These are phyloP conservation scores for Rhodotorula sp. DNA, from an alignment of 1,284 basidiomycete genomes.

Conservation along the genomic window DNA sequence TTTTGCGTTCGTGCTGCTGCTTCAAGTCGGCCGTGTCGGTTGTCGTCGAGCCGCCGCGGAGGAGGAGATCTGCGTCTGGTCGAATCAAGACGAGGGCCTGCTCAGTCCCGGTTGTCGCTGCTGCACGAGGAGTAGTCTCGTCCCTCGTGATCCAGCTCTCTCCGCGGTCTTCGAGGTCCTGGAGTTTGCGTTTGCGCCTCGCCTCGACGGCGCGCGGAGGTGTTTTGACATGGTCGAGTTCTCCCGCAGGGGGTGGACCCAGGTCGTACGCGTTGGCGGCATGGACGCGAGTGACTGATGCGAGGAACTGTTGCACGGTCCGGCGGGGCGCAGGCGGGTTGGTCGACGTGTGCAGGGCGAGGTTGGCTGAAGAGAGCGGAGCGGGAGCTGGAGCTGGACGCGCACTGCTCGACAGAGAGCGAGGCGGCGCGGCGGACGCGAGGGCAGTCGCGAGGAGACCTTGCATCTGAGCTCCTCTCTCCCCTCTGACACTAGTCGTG, in stretches of 20 bases:
- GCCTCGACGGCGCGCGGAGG: not conserved
- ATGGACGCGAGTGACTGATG: not conserved
- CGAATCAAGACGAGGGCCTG: slow-evolving; percentile 24
- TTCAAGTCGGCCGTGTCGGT: slow-evolving; percentile 6
- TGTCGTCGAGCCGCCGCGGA: not conserved
- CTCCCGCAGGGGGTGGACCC: not conserved
- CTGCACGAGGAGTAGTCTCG: too few relatives aligned
- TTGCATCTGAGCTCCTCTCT: slow-evolving; percentile 6
- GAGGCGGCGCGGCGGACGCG: not conserved
- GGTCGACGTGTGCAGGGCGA: slow-evolving; percentile 4
- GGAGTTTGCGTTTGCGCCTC: not conserved
- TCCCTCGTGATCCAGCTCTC: not conserved
- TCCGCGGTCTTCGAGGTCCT: not conserved
- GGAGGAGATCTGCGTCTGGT: not conserved
- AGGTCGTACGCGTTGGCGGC: slow-evolving; percentile 7
- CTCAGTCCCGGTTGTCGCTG: not conserved
- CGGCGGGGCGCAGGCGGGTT: slow-evolving; percentile 10
- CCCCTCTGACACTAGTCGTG: too few relatives aligned
- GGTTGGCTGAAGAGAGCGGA: slow-evolving; percentile 18
- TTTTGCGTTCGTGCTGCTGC: not conserved
- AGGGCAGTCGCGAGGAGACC: slow-evolving; percentile 1
- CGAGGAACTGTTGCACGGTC: slow-evolving; percentile 20
- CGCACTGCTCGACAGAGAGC: slow-evolving; percentile 9
- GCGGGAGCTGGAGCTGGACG: not conserved
- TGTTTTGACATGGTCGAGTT: slow-evolving; percentile 1